Conservation (phyloP, 2,329 filamentous ascomycete species). For the Cladosporium austrohemisphaericum region DNA sequence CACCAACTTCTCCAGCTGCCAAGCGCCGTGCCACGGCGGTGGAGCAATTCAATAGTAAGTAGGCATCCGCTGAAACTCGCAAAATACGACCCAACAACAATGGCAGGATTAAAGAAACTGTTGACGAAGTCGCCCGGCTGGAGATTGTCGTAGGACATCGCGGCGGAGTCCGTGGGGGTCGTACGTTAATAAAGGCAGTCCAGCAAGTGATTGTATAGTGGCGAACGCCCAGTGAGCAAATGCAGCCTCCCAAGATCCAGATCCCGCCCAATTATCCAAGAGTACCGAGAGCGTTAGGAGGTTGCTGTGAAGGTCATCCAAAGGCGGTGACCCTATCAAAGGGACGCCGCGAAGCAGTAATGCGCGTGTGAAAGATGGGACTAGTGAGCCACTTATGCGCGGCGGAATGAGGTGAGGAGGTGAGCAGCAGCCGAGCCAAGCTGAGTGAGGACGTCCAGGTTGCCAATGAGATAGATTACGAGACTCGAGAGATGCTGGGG, state of each 20-base stretch:
- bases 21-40: constrained; percentile 47
- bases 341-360: constrained; percentile 1
- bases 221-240: constrained; percentile 6
- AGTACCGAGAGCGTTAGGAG: neutral
- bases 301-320: constrained; percentile 2
- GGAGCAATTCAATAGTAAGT: constrained; percentile 77
- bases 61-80: constrained; percentile 71
- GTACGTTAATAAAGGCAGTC: neutral
- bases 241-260: constrained; percentile 5
- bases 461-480: constrained; percentile 8
- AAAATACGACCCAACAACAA: constrained; percentile 65
- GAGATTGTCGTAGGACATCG: constrained; percentile 7
- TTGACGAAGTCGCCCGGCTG: constrained; percentile 24
- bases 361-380: constrained; percentile 7
- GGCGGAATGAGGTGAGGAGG: constrained; percentile 7
- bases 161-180: neutral
- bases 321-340: constrained; percentile 7
- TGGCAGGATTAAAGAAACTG: constrained; percentile 50
- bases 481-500: constrained; percentile 1
- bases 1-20: constrained; percentile 31
- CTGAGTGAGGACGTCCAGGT: constrained; percentile 7
- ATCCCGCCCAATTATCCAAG: neutral
- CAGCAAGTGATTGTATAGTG: neutral
- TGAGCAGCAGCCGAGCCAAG: neutral
- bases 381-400: constrained; percentile 10